Conservation (phyloP, 257 asterid species). For the Lycium ferocissimum region DNA sequence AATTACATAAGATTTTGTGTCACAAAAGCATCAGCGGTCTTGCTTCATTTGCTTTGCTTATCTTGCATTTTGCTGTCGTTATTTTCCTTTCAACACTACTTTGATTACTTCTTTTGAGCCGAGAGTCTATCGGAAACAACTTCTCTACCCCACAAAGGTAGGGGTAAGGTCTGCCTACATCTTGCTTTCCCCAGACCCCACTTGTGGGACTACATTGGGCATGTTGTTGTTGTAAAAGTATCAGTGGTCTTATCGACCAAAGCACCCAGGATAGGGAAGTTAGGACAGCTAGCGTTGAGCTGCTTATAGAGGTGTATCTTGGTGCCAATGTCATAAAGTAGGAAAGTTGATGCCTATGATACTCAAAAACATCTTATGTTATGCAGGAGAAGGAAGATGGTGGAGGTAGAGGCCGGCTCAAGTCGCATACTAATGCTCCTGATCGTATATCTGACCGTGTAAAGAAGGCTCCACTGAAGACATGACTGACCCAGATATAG, state of each 20-base stretch:
- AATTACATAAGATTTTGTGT: neutral
- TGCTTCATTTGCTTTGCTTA: neutral
- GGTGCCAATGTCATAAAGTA: neutral
- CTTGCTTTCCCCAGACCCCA: too few relatives aligned
- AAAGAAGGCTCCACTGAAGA: slow-evolving; percentile 94
- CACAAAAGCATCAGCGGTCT: neutral
- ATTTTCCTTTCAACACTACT: too few relatives aligned
- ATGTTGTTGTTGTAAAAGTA: neutral
- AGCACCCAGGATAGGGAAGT: neutral
- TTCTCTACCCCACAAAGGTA: too few relatives aligned
- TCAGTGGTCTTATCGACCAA: neutral
- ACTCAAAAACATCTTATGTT: slow-evolving; percentile 11
- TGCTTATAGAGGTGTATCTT: neutral
- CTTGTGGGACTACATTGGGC: too few relatives aligned
- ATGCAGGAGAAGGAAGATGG: slow-evolving; percentile 76
- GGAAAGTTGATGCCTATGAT: neutral
- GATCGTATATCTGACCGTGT: slow-evolving; percentile 89
- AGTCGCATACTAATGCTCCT: slow-evolving; percentile 86
- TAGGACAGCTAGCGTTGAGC: neutral
- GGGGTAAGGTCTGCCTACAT: too few relatives aligned
- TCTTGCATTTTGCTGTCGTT: too few relatives aligned
- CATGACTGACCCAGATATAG: slow-evolving; percentile 35
- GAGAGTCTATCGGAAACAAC: too few relatives aligned
- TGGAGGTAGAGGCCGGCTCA: slow-evolving; percentile 87
- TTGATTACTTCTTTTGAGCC: too few relatives aligned